Evolutionary conservation across 2,329 filamentous ascomycete genomes (phyloP), one percentile per base, ranked within the genome.

Genomic region (Fusarium aywerte): DNA sequence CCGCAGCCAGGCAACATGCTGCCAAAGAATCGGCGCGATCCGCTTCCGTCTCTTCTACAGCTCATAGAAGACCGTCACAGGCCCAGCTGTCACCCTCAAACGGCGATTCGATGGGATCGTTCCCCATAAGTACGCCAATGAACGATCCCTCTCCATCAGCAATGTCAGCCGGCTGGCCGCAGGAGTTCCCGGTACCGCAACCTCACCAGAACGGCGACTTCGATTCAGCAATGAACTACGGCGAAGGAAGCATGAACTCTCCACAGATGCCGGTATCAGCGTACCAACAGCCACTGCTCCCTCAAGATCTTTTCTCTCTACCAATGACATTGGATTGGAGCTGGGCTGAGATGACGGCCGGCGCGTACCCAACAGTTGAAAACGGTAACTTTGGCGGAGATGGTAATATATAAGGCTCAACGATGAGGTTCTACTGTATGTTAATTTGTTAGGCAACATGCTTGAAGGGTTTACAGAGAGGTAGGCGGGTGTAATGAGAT

Each of bases 311-410:
- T 25, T 99, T 96, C 89, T 91, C 95, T 77, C 90, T 98, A 87
- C 94, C 95, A 2, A 97, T 97, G 90, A 96, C 92, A 4, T 85
- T 98, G 21, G 95, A 98, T 76, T 97, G 94, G 93, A 93, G 87
- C 74, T 90, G 87, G 86, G 87, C 87, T 2, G 87, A 89, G 76
- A 88, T 90, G 83, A 89, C 85, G 31, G 87, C 87, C n/a, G 87
- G 87, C 11, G 82, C 83, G 4, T 89, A 89, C 69, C 87, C 87
- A 12, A 84, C 84, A 25, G 87, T 89, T 38, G 87, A 90, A 73
- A 90, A 89, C 65, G 87, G 87, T 7, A 84, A 83, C 59, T 85
- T 83, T 72, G 79, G 77, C 7, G 62, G 68, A 15, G 65, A 57
- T 21, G 25, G 40, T 50, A 31, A 67, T 58, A 61, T 31, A 20